A percentile compares a stretch with the other conserved stretches of the same genome.
Conservation (phyloP, 2,329 filamentous ascomycete species). For the Celoporthe dispersa region DNA sequence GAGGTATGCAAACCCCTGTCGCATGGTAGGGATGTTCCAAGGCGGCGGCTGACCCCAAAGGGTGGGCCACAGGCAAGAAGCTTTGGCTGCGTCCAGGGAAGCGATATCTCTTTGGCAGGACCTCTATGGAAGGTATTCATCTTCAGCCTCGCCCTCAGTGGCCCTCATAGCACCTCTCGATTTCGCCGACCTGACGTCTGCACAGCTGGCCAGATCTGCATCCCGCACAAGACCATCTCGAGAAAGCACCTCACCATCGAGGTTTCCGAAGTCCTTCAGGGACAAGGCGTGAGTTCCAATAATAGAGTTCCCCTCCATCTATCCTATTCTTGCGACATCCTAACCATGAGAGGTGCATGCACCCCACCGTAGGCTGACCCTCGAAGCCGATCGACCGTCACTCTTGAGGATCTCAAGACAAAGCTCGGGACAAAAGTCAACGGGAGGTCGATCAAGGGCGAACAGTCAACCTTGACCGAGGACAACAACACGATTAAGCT, state of each 20-base stretch:
- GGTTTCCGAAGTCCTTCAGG: constrained; percentile 66
- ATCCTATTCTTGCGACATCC: constrained; percentile 14
- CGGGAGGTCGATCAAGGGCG: constrained; percentile 69
- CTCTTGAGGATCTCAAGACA: constrained; percentile 78
- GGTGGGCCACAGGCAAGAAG: constrained; percentile 59
- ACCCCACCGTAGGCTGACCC: constrained; percentile 56
- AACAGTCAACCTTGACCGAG: constrained; percentile 58
- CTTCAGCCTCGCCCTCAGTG: background rate
- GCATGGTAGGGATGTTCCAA: background rate
- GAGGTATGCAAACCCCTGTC: constrained; percentile 40
- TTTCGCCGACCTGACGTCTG: constrained; percentile 4
- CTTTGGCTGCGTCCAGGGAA: constrained; percentile 88
- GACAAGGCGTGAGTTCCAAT: constrained; percentile 64
- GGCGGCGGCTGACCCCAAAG: constrained; percentile 1
- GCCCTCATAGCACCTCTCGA: constrained; percentile 34
- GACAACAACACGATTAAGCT: constrained; percentile 70
- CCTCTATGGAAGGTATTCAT: constrained; percentile 63
- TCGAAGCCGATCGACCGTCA: constrained; percentile 69
- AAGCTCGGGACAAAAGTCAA: constrained; percentile 84
- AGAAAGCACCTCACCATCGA: constrained; percentile 83
- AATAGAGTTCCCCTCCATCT: background rate
- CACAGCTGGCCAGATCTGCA: constrained; percentile 67
- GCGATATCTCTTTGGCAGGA: constrained; percentile 83
- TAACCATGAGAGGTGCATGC: background rate
- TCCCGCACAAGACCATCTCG: constrained; percentile 83